Conservation (phyloP, 441 rosid genomes). For the Breynia disticha region DNA sequence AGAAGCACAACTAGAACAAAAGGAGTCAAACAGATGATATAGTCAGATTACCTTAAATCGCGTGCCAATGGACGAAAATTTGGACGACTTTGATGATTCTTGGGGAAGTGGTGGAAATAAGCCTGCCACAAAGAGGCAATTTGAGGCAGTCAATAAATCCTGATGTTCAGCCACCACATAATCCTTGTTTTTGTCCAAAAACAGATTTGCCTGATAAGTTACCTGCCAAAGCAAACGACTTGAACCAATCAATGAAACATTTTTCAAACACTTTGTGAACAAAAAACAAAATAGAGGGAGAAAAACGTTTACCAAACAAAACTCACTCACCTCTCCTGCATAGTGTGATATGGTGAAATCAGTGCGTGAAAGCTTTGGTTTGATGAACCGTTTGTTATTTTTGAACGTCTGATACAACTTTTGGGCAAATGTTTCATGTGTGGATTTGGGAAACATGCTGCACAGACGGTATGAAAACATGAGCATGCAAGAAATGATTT, state of each 20-base stretch:
- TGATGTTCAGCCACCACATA: slow-evolving; percentile 90
- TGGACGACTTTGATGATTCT: slow-evolving; percentile 42
- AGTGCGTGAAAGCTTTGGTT: slow-evolving; percentile 92
- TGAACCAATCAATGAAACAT: slow-evolving; percentile 11
- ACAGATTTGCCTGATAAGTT: slow-evolving; percentile 83
- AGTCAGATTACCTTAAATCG: slow-evolving; percentile 72
- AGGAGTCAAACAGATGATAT: slow-evolving; percentile 28
- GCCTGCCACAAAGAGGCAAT: slow-evolving; percentile 39
- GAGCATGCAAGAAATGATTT: slow-evolving; percentile 4
- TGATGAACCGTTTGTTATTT: slow-evolving; percentile 74
- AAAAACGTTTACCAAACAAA: slow-evolving; percentile 1
- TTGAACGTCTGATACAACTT: too few species aligned
- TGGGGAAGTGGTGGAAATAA: slow-evolving; percentile 46
- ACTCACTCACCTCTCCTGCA: slow-evolving; percentile 81
- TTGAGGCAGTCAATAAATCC: slow-evolving; percentile 40
- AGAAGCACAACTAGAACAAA: slow-evolving; percentile 9
- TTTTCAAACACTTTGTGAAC: slow-evolving; percentile 2
- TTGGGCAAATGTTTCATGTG: too few species aligned
- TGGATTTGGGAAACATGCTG: too few species aligned
- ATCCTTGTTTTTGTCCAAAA: slow-evolving; percentile 95
- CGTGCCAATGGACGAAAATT: slow-evolving; percentile 91
- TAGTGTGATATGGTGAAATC: slow-evolving; percentile 82
- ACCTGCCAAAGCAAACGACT: slow-evolving; percentile 56
- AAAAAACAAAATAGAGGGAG: too few species aligned
- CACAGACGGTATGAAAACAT: slow-evolving; percentile 18